These are phyloP conservation scores for Podaxis rugospora DNA, from an alignment of 768 basidiomycete species.

Conservation along the genomic window DNA sequence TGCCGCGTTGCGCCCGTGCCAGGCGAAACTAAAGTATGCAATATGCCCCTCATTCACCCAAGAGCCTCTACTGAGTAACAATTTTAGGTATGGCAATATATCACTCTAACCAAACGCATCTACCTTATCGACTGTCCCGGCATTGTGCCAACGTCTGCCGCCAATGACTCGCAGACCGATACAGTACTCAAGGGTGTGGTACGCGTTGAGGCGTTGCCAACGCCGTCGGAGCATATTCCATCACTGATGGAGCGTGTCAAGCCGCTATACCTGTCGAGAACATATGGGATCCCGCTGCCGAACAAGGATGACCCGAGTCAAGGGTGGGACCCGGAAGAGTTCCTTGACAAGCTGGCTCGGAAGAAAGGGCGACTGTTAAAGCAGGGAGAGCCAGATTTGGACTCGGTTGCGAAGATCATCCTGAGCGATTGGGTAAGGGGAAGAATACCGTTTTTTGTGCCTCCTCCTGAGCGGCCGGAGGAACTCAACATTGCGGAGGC, in stretches of 20 bases:
- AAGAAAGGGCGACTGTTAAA: slow-evolving; percentile 91
- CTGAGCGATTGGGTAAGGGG: slow-evolving; percentile 97
- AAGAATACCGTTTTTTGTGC: slow-evolving; percentile 93
- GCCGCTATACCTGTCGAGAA: slow-evolving; percentile 85
- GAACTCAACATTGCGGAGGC: slow-evolving; percentile 65
- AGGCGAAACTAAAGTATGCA: slow-evolving; percentile 86
- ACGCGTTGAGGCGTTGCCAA: slow-evolving; percentile 90
- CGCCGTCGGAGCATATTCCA: slow-evolving; percentile 90
- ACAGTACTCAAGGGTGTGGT: slow-evolving; percentile 97
- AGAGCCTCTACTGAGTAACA: slow-evolving; percentile 14
- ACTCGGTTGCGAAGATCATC: slow-evolving; percentile 91
- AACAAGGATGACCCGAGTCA: slow-evolving; percentile 47
- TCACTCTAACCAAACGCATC: slow-evolving; percentile 91
- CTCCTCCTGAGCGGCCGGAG: slow-evolving; percentile 81
- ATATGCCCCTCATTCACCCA: neutral
- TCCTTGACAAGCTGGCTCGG: slow-evolving; percentile 81
- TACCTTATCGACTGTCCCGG: slow-evolving; percentile 99
- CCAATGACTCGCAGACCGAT: slow-evolving; percentile 82
- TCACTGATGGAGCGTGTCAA: slow-evolving; percentile 88
- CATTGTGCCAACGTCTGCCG: slow-evolving; percentile 85
- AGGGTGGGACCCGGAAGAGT: slow-evolving; percentile 69
- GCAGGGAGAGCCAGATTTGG: slow-evolving; percentile 91
- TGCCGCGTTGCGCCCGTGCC: slow-evolving; percentile 96
- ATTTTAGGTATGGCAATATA: slow-evolving; percentile 93
- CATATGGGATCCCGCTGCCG: slow-evolving; percentile 69